Percentiles rank a stretch among this genome's conserved stretches.
phyloP scores from a whole-genome alignment of 2,329 filamentous ascomycete genomes.

The Lasiodiplodia theobromae region DNA sequence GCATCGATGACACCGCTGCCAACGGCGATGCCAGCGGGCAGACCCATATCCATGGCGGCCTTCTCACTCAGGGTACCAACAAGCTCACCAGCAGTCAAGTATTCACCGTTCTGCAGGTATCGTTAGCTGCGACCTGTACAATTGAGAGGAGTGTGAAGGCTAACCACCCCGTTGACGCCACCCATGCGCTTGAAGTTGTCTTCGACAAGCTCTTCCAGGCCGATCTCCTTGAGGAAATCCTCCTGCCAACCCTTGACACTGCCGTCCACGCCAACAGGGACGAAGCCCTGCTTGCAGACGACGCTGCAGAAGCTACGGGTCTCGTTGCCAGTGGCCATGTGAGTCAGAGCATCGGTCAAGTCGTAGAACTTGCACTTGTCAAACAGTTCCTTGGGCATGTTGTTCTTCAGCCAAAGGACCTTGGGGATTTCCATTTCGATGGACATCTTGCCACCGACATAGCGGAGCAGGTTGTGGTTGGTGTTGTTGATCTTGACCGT shows the following conservation, averaged over 20 bases:
- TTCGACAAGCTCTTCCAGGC: slow-evolving; percentile 81
- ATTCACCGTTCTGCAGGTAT: slow-evolving; percentile 85
- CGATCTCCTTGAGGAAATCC: slow-evolving; percentile 88
- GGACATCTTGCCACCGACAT: slow-evolving; percentile 97
- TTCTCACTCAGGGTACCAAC: slow-evolving; percentile 85
- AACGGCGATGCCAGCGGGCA: slow-evolving; percentile 86
- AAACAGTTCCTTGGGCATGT: slow-evolving; percentile 93
- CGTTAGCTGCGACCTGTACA: slow-evolving; percentile 40
- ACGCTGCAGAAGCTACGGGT: slow-evolving; percentile 93
- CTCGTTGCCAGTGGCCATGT: slow-evolving; percentile 91
- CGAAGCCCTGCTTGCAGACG: slow-evolving; percentile 96
- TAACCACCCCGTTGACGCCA: slow-evolving; percentile 92
- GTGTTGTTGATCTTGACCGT: slow-evolving; percentile 93
- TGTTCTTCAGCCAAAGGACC: slow-evolving; percentile 96
- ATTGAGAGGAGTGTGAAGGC: slow-evolving; percentile 51
- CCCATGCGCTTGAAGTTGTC: slow-evolving; percentile 94
- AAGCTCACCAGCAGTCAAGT: slow-evolving; percentile 88
- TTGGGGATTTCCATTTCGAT: slow-evolving; percentile 99
- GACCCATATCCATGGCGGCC: slow-evolving; percentile 81
- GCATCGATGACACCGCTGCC: slow-evolving; percentile 98
- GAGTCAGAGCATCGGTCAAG: slow-evolving; percentile 88
- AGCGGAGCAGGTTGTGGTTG: slow-evolving; percentile 88
- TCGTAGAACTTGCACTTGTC: slow-evolving; percentile 97
- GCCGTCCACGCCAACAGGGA: slow-evolving; percentile 95
- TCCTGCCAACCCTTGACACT: slow-evolving; percentile 99